Percentiles rank a stretch among this genome's conserved stretches.
Conservation (phyloP, 2,329 filamentous ascomycete species). For the Didymosphaeria variabile region DNA sequence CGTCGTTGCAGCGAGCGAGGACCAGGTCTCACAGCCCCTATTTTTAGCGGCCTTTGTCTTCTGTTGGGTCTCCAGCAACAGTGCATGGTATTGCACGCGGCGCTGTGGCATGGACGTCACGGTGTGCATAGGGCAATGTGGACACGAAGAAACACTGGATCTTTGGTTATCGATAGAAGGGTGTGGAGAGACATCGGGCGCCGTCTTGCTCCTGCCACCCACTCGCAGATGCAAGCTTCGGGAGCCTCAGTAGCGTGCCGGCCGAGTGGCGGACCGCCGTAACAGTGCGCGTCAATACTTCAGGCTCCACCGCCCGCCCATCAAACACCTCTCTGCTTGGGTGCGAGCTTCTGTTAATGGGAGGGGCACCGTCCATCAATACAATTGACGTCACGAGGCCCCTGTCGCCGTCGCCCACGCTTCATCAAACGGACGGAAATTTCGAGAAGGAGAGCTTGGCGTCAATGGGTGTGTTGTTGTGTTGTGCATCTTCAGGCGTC, state of each 20-base stretch:
- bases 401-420: background rate
- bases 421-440: background rate
- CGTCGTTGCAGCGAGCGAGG: slow-evolving; percentile 4
- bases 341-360: background rate
- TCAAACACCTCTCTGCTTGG: background rate
- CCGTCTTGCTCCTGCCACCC: background rate
- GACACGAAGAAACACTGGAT: background rate
- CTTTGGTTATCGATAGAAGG: background rate
- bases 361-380: background rate
- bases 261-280: slow-evolving; percentile 5
- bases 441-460: slow-evolving; percentile 10
- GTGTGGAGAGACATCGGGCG: background rate
- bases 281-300: slow-evolving; percentile 9
- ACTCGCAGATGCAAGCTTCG: background rate
- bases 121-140: background rate
- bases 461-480: background rate
- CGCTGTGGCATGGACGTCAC: background rate
- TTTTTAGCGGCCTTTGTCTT: slow-evolving; percentile 9
- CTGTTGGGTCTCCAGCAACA: too few relatives aligned
- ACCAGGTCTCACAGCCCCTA: slow-evolving; percentile 5
- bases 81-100: too few relatives aligned
- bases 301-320: background rate
- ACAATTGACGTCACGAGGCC: slow-evolving; percentile 13
- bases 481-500: background rate
- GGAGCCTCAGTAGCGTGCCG: slow-evolving; percentile 1